These are phyloP conservation scores for Boeremia exigua DNA, from an alignment of 2,329 filamentous ascomycete species.

Conservation along the genomic window DNA sequence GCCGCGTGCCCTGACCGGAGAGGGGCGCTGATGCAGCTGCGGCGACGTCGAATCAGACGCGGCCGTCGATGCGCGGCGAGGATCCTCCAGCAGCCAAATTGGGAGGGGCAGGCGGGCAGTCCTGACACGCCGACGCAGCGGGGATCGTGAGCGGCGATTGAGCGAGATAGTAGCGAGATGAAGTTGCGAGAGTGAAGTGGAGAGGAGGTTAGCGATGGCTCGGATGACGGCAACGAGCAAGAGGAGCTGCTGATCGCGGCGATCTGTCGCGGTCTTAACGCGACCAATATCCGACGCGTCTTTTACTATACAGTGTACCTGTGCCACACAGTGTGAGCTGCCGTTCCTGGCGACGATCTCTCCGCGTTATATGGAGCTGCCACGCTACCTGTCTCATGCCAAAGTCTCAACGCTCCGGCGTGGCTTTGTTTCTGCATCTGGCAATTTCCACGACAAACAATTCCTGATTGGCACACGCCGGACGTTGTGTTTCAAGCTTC, in stretches of 20 bases:
- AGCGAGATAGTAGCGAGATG: not conserved
- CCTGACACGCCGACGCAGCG: conserved; percentile 12
- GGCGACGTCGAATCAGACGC: conserved; percentile 12
- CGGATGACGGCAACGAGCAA: conserved; percentile 20
- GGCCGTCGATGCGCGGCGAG: conserved; percentile 10
- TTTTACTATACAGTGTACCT: not conserved
- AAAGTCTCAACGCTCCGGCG: conserved; percentile 8
- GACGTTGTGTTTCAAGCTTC: conserved; percentile 3
- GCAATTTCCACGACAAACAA: conserved; percentile 5
- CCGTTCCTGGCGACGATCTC: not conserved
- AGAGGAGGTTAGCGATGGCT: too few relatives aligned
- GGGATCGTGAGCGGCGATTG: not conserved
- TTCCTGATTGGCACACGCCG: conserved; percentile 3
- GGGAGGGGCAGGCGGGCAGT: conserved; percentile 11
- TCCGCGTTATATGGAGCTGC: conserved; percentile 1
- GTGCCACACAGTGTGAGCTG: not conserved
- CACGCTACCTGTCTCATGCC: conserved; percentile 8
- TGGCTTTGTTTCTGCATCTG: conserved; percentile 3
- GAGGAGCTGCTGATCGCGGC: conserved; percentile 27
- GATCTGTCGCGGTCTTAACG: conserved; percentile 22
- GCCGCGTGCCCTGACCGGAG: conserved; percentile 11
- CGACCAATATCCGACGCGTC: conserved; percentile 14
- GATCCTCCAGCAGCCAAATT: conserved; percentile 11
- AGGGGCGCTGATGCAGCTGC: conserved; percentile 2
- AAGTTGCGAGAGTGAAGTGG: not conserved